Percentiles rank a stretch among this genome's conserved stretches.
Evolutionary conservation across 2,329 filamentous ascomycete genomes (phyloP).

Genomic region (Calonectria hongkongensis): DNA sequence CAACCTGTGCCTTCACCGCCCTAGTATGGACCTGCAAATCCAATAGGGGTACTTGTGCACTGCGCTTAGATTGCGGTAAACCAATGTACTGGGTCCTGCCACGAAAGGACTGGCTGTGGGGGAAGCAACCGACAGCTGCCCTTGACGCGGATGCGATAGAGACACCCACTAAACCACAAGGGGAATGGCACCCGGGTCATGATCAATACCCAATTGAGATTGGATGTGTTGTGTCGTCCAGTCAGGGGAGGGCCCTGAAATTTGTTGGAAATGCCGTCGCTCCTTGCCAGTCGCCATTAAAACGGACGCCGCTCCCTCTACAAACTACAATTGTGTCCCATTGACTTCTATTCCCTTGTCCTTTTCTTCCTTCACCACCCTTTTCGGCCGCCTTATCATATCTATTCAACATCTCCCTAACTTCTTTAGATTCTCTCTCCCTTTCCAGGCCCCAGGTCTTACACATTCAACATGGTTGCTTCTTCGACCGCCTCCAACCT

Average conservation of each 20-base stretch:
- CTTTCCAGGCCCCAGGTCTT: conserved; percentile 32
- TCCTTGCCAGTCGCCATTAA: conserved; percentile 51
- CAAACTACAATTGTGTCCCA: conserved; percentile 32
- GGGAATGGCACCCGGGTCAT: conserved; percentile 48
- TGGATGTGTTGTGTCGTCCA: conserved; percentile 52
- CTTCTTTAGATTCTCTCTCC: conserved; percentile 39
- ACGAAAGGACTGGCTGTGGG: conserved; percentile 35
- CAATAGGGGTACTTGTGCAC: conserved; percentile 12
- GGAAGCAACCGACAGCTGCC: conserved; percentile 41
- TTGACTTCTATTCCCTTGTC: conserved; percentile 39
- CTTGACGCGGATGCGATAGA: conserved; percentile 46
- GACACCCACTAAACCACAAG: conserved; percentile 40
- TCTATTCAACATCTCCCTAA: conserved; percentile 34
- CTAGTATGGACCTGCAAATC: conserved; percentile 14
- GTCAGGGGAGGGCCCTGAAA: conserved; percentile 57
- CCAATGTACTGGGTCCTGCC: conserved; percentile 28
- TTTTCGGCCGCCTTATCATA: conserved; percentile 17
- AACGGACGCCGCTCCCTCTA: conserved; percentile 45
- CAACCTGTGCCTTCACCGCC: conserved; percentile 50
- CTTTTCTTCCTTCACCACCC: conserved; percentile 23
- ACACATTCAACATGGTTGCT: conserved; percentile 66
- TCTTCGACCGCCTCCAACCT: conserved; percentile 69
- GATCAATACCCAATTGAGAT: conserved; percentile 54
- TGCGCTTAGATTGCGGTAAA: neutral
- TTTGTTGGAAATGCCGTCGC: conserved; percentile 53